Evolutionary conservation across 2,329 filamentous ascomycete genomes (phyloP), one percentile per base, ranked within the genome.

Genomic region (Coniochaeta hoffmannii): DNA sequence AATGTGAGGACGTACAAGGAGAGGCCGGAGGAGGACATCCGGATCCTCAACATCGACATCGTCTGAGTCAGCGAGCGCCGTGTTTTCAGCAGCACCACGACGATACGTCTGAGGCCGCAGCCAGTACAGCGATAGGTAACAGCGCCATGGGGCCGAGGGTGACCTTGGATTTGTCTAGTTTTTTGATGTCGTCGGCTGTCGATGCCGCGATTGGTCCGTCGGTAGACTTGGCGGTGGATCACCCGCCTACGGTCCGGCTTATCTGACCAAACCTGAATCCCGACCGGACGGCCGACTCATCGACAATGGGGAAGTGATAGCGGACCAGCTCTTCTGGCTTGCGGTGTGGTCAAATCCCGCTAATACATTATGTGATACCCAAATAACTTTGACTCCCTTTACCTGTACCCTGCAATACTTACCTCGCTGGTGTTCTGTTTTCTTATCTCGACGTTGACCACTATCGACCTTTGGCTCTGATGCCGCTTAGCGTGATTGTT

Each of bases 21-120:
- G 74, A 96, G 93, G 76, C 94, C 94, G 0, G 89, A 96, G 70
- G 91, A 96, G 66, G 94, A 99, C 69, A 92, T 99, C 65, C 97
- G 96, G 74, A 96, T 99, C 62, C 83, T 99, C 56, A 97, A 89
- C 68, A 96, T 99, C 63, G 81, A 85, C 63, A 72, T 83, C 57
- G 64, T 73, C 24, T 46, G 41, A 46, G 41, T n/a, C 22, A 11
- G 36, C 41, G 12, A 28, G 10, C 41, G 2, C n/a, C n/a, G 24
- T 28, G 10, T 11, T n/a, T n/a, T 24, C 38, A 44, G 24, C 8
- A 17, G 22, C 38, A 24, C 12, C n/a, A 24, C 22, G 38, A 26
- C 38, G 19, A 12, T 22, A 41, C 22, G 36, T 46, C 30, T 32
- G 12, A 32, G 24, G 41, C 41, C 26, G 19, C 22, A 3, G 24